These are phyloP conservation scores for Exophiala lecanii-corni DNA, from an alignment of 2,329 filamentous ascomycete genomes.

Conservation along the genomic window DNA sequence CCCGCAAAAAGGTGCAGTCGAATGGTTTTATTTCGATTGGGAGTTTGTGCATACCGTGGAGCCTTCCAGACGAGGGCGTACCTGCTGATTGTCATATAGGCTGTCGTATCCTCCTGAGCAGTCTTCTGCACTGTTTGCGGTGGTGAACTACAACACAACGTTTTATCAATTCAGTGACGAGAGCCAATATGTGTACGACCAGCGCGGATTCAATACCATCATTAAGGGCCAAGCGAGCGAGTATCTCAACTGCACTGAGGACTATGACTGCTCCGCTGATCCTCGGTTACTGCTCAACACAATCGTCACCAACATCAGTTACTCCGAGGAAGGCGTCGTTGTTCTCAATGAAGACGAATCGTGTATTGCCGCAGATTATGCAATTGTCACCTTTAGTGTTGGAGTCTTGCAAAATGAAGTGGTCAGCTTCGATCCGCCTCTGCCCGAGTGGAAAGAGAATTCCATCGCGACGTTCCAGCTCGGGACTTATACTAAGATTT, in stretches of 20 bases:
- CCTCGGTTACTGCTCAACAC: slow-evolving; percentile 55
- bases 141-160: slow-evolving; percentile 55
- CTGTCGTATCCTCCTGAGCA: slow-evolving; percentile 47
- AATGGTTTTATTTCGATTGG: slow-evolving; percentile 59
- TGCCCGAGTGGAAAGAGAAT: slow-evolving; percentile 61
- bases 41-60: too few species aligned
- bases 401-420: slow-evolving; percentile 62
- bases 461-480: slow-evolving; percentile 63
- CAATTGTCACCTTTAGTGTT: slow-evolving; percentile 63
- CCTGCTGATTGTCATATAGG: too few species aligned
- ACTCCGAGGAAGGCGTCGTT: slow-evolving; percentile 50
- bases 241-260: slow-evolving; percentile 43
- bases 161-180: slow-evolving; percentile 59
- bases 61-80: too few species aligned
- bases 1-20: slow-evolving; percentile 54
- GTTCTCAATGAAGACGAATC: slow-evolving; percentile 50
- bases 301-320: slow-evolving; percentile 51
- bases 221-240: slow-evolving; percentile 54
- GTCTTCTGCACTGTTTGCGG: slow-evolving; percentile 52
- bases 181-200: slow-evolving; percentile 59
- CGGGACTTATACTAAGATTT: slow-evolving; percentile 70
- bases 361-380: slow-evolving; percentile 58
- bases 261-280: slow-evolving; percentile 41
- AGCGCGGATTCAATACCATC: slow-evolving; percentile 57
- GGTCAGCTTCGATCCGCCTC: slow-evolving; percentile 53